phyloP scores from a whole-genome alignment of 2,329 filamentous ascomycete species.

The Alternaria sp. region DNA sequence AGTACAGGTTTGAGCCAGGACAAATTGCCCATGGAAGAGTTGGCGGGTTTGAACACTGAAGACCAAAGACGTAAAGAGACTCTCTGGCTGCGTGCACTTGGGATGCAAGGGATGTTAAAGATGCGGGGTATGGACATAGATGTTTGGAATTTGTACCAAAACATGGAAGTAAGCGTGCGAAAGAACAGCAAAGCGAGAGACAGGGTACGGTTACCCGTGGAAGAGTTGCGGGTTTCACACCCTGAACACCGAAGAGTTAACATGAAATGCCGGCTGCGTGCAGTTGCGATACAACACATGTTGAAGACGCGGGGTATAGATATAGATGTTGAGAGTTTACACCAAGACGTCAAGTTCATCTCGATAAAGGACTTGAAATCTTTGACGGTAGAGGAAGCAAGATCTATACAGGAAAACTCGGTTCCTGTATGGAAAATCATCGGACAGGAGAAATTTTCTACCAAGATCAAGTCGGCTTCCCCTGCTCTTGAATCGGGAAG shows the following conservation, averaged over 20 bases:
- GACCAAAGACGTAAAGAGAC: background rate
- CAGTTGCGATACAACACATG: too few relatives aligned
- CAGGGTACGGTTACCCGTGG: too few relatives aligned
- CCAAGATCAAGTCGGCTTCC: background rate
- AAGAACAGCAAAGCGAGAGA: too few relatives aligned
- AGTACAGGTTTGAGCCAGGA: background rate
- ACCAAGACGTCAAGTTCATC: too few relatives aligned
- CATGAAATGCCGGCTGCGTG: too few relatives aligned
- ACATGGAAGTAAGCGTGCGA: too few relatives aligned
- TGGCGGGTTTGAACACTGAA: background rate
- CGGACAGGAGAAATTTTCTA: background rate
- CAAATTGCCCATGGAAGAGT: background rate
- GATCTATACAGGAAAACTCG: background rate
- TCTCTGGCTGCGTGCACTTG: too few relatives aligned
- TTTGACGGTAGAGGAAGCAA: background rate
- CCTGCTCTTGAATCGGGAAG: background rate
- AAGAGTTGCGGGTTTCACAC: too few relatives aligned
- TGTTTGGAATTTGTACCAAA: background rate
- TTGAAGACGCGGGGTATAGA: too few relatives aligned
- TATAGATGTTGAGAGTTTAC: too few relatives aligned
- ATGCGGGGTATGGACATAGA: background rate
- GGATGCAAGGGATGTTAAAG: too few relatives aligned
- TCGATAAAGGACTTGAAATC: background rate
- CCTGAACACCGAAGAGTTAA: too few relatives aligned
- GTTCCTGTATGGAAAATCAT: background rate